Conservation (phyloP, 148 eudicot species). For the Nepenthes gracilis region DNA sequence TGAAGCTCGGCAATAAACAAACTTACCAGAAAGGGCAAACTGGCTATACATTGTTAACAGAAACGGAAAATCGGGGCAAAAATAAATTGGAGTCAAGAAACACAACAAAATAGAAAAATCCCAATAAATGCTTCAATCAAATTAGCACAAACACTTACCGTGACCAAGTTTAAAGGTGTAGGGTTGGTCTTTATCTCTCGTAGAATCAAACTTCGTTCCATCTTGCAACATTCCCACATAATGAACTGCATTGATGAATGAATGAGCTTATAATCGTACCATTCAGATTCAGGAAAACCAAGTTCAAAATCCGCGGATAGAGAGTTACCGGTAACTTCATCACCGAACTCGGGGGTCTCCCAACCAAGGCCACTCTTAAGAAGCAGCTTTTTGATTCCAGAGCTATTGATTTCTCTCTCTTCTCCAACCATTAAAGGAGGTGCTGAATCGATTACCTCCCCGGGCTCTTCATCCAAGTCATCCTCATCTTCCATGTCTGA, state of each 20-base stretch:
- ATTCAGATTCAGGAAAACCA: background rate
- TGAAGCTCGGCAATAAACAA: too few relatives aligned
- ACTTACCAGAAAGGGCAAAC: too few relatives aligned
- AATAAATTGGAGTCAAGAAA: background rate
- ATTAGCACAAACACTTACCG: constrained; percentile 20
- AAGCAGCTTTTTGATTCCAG: constrained; percentile 50
- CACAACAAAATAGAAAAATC: background rate
- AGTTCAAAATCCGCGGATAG: background rate
- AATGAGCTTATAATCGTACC: constrained; percentile 1
- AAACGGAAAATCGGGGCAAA: background rate
- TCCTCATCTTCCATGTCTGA: constrained; percentile 22
- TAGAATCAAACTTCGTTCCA: constrained; percentile 34
- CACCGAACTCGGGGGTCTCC: constrained; percentile 51
- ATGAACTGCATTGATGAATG: constrained; percentile 28
- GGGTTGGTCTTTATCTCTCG: constrained; percentile 29
- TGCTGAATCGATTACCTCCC: constrained; percentile 57
- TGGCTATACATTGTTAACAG: too few relatives aligned
- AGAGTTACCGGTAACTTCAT: constrained; percentile 46
- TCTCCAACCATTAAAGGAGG: constrained; percentile 55
- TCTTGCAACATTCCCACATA: constrained; percentile 36
- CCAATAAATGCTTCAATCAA: too few relatives aligned
- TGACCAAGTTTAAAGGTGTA: constrained; percentile 38
- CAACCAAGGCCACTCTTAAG: constrained; percentile 30
- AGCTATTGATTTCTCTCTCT: constrained; percentile 38
- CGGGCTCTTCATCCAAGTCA: constrained; percentile 47